Evolutionary conservation across 2,329 filamentous ascomycete genomes (phyloP).

Genomic region (Neofusicoccum sp.): DNA sequence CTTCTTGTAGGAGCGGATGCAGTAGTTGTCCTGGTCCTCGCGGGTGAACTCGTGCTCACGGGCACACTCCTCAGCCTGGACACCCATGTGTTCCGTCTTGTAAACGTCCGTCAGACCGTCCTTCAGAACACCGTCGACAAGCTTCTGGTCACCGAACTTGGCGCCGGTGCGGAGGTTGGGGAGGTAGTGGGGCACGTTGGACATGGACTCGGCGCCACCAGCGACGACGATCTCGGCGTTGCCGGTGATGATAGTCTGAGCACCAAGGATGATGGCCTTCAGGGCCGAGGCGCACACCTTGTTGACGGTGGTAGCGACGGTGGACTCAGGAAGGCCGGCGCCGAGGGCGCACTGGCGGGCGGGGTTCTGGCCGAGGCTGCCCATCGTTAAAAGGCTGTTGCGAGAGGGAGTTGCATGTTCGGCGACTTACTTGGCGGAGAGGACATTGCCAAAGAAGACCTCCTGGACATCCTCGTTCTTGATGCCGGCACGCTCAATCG

Average conservation of each 20-base stretch:
- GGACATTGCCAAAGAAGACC: constrained; percentile 97
- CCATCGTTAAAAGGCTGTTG: constrained; percentile 21
- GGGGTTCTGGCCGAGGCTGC: constrained; percentile 90
- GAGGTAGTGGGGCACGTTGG: constrained; percentile 95
- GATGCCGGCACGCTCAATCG: constrained; percentile 83
- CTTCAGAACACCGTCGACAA: constrained; percentile 90
- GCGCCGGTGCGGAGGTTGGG: constrained; percentile 81
- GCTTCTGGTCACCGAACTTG: constrained; percentile 89
- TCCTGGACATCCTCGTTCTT: constrained; percentile 91
- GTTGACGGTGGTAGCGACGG: constrained; percentile 92
- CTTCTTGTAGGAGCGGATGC: constrained; percentile 92
- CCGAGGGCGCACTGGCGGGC: constrained; percentile 91
- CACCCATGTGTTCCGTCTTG: constrained; percentile 95
- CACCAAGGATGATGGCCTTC: constrained; percentile 92
- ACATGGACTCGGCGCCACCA: constrained; percentile 97
- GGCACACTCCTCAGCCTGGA: constrained; percentile 90
- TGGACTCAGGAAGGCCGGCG: constrained; percentile 78
- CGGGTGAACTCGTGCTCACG: constrained; percentile 78
- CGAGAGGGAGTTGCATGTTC: neutral
- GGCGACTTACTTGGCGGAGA: constrained; percentile 82
- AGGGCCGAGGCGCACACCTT: constrained; percentile 97
- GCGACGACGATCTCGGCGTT: constrained; percentile 92
- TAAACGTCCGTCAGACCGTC: constrained; percentile 95
- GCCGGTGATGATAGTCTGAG: constrained; percentile 96
- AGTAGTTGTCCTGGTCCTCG: constrained; percentile 91